Base-by-base conservation (phyloP, 164 flowering plant genomes). In the Vitis labrusca region DNA sequence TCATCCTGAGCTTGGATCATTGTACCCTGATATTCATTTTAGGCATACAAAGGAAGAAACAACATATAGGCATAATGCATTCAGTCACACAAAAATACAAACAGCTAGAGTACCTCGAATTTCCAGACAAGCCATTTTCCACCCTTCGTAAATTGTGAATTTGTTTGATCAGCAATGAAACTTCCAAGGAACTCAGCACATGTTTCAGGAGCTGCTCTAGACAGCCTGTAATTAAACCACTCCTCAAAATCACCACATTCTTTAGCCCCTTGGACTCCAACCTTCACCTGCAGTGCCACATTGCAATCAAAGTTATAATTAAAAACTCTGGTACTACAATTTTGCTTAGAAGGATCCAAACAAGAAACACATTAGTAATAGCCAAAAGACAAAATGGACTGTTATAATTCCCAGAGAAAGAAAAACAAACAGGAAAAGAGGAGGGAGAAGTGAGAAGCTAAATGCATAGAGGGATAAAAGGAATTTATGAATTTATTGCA, bases 91-190 rank as follows among this genome's bases (percentile, higher is more conserved):
- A 55, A 10, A 44, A 11, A 60, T 10, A 14, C 10, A 63, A 37
- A n/a, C 13, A 32, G 29, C 30, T 10, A 50, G 58, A 65, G 67
- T 82, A 92, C 98, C 98, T 95, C 99, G 74, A 89, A 93, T 83
- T 90, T 95, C 99, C 99, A 93, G 19, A 93, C 99, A 64, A 95
- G 97, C 94, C 97, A 95, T 78, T 90, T 95, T 15, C 90, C 98
- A 56, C 97, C 97, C 76, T 91, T 86, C 0, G 80, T 85, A 60
- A 85, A 91, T 37, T 81, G 86, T 15, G 92, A 85, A 68, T 64
- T 85, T 30, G 94, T 93, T 78, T 81, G 79, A 50, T 93, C 98
- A 13, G 98, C 92, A 55, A 91, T 76, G 78, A 95, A 95, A 80
- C 88, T 93, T 63, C 99, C 98, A 61, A 93, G 97, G 72, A 95